A percentile compares a stretch with the other conserved stretches of the same genome.
Evolutionary conservation across 2,329 filamentous ascomycete genomes (phyloP).

Genomic region (Trichoderma sp.): DNA sequence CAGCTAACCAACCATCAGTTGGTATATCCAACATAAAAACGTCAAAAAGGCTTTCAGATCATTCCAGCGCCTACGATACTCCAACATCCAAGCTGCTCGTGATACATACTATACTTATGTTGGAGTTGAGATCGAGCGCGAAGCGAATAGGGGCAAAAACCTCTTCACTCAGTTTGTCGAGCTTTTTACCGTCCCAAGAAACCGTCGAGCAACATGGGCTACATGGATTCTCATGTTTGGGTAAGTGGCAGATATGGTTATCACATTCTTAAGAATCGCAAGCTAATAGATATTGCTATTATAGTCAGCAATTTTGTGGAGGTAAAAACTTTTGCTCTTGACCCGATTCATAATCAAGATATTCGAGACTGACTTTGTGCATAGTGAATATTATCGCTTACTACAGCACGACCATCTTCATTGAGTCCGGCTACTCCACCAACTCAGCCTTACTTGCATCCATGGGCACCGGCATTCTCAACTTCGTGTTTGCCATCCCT

Average conservation of each 20-base stretch:
- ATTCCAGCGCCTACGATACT: constrained; percentile 52
- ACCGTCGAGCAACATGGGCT: constrained; percentile 59
- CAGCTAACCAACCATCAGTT: constrained; percentile 38
- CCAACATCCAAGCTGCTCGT: constrained; percentile 54
- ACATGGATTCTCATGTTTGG: constrained; percentile 61
- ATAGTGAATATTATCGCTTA: constrained; percentile 33
- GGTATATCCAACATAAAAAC: constrained; percentile 46
- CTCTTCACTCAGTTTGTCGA: constrained; percentile 46
- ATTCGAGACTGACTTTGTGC: neutral
- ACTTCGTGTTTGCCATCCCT: constrained; percentile 30
- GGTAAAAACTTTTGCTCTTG: neutral
- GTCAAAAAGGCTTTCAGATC: constrained; percentile 52
- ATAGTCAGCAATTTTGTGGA: constrained; percentile 41
- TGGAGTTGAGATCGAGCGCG: constrained; percentile 28
- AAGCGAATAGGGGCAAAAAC: constrained; percentile 40
- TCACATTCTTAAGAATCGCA: too few relatives aligned
- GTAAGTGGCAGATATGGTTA: neutral
- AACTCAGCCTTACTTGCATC: constrained; percentile 33
- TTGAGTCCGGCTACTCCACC: constrained; percentile 27
- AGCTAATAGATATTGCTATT: neutral
- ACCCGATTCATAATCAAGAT: too few relatives aligned
- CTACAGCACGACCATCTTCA: constrained; percentile 33
- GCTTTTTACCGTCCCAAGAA: constrained; percentile 52
- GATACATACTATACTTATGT: constrained; percentile 54
- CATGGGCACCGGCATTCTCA: constrained; percentile 32